Base-by-base conservation (phyloP, 2,329 filamentous ascomycete species). In the Xylariomycetidae sp. region DNA sequence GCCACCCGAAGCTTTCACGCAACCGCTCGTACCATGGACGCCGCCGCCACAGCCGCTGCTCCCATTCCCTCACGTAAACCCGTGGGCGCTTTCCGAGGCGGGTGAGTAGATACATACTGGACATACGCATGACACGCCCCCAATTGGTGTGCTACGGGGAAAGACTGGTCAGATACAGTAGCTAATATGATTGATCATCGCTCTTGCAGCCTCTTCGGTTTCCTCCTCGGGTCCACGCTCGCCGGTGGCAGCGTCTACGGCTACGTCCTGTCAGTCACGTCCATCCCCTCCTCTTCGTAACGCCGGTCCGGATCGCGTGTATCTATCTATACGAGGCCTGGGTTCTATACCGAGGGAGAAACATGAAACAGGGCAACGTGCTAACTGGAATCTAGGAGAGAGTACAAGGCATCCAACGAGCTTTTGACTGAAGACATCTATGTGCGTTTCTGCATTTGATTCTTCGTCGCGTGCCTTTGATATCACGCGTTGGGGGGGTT, bases 371-470 rank as follows among this genome's bases (percentile, higher is more conserved):
- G n/a, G n/a, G n/a, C n/a, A n/a, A 27, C 25, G 33, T 34, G 35
- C 49, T 53, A 22, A 53, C 42, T n/a, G 17, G 3, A 10, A 22
- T 18, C 23, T 28, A 54, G 51, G 38, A 80, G 90, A 59, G 89
- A 97, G 63, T 97, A 96, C 71, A 88, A 88, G 67, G 73, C 88
- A 27, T 86, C 88, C 49, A 97, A 96, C 68, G 86, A 94, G 66
- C 75, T 96, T 56, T 70, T 97, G 64, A 90, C 83, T 41, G 88
- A 95, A 66, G 90, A 97, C 64, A 95, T 97, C 61, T 90, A 90
- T 65, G 90, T 96, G 76, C 63, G 87, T 82, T 49, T 56, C 48
- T 63, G 54, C 58, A 60, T 63, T 46, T 64, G 51, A 62, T 51
- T 54, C 31, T 33, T 49, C 34, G 36, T 45, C 37, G 45, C 42